Percentiles rank a stretch among this genome's conserved stretches.
These are phyloP conservation scores for Aspergillus phoenicis DNA, from an alignment of 2,329 filamentous ascomycete species.

Conservation along the genomic window DNA sequence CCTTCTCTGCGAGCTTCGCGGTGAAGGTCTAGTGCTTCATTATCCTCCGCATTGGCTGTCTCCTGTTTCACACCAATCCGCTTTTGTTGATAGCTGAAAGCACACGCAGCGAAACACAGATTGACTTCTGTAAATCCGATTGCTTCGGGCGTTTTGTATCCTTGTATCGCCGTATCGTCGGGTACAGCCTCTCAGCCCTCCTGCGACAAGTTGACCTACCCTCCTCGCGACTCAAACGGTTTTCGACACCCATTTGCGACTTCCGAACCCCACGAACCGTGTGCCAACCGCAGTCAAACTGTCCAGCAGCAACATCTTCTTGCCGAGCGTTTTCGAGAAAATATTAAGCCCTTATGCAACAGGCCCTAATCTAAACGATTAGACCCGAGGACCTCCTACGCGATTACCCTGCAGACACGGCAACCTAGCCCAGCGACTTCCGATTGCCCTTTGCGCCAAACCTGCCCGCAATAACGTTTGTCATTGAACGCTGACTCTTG, in stretches of 20 bases:
- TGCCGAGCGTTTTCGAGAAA: conserved; percentile 6
- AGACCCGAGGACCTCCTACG: conserved; percentile 12
- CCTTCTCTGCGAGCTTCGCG: background rate
- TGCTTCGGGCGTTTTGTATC: conserved; percentile 16
- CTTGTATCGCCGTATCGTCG: conserved; percentile 21
- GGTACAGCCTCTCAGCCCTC: conserved; percentile 1
- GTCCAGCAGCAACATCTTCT: conserved; percentile 14
- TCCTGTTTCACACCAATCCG: conserved; percentile 10
- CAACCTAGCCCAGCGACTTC: background rate
- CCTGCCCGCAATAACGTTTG: background rate
- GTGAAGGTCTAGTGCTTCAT: conserved; percentile 5
- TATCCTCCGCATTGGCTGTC: conserved; percentile 10
- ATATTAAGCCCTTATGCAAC: conserved; percentile 18
- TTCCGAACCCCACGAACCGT: background rate
- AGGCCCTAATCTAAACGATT: conserved; percentile 11
- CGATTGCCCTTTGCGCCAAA: conserved; percentile 19
- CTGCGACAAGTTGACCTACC: conserved; percentile 7
- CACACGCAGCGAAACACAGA: conserved; percentile 20
- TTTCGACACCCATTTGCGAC: conserved; percentile 18
- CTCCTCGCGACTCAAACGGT: conserved; percentile 12
- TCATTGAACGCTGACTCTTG: conserved; percentile 2
- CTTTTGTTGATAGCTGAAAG: conserved; percentile 21
- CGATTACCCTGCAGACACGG: conserved; percentile 16
- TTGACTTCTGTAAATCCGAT: conserved; percentile 22
- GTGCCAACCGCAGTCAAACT: conserved; percentile 17